Evolutionary conservation across 192 early-diverging fungal genomes (phyloP), one percentile per base, ranked within the genome.

Genomic region (Tieghemiomyces parasiticus): DNA sequence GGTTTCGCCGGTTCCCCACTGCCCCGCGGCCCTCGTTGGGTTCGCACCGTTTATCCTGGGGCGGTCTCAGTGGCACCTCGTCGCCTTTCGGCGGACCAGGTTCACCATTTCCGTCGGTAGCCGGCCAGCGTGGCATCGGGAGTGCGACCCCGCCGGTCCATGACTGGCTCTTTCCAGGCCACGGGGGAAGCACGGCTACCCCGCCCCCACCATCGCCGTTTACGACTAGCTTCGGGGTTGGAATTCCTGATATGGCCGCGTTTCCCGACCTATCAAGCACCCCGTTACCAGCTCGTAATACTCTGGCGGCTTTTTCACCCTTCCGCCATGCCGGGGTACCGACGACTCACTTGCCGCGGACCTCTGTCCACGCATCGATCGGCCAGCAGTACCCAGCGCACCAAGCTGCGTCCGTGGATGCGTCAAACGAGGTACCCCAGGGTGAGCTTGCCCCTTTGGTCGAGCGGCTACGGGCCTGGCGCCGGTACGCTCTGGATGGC

Each of bases 401-500:
- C 48, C 48, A 8, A 8, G 22, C 6, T 8, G 9, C 4, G 9
- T 22, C 48, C 22, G 6, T 50, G 26, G 48, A 8, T n/a, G 22
- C 10, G 22, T 50, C 26, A 22, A 50, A 22, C 9, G 22, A 8
- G 48, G 26, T 8, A 13, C 6, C 48, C 48, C 8, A 25, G 48
- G 26, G 8, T 25, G 9, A 25, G 10, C n/a, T 54, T 3, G 30
- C 4, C 22, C 3, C 24, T 12, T 3, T 31, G 16, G 30, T 54
- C 13, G 29, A 54, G 4, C 30, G 32, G 29, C 30, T 54, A 28
- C 52, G 52, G 30, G 32, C 6, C 52, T 54, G 52, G 52, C 52
- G 52, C 8, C 52, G 52, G 13, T 54, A 12, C 25, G 52, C 52
- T n/a, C 12, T 54, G 52, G 52, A 54, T n/a, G 52, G 52, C 8